Base-by-base conservation (phyloP, 2,329 filamentous ascomycete species). In the Periglandula ipomoeae region DNA sequence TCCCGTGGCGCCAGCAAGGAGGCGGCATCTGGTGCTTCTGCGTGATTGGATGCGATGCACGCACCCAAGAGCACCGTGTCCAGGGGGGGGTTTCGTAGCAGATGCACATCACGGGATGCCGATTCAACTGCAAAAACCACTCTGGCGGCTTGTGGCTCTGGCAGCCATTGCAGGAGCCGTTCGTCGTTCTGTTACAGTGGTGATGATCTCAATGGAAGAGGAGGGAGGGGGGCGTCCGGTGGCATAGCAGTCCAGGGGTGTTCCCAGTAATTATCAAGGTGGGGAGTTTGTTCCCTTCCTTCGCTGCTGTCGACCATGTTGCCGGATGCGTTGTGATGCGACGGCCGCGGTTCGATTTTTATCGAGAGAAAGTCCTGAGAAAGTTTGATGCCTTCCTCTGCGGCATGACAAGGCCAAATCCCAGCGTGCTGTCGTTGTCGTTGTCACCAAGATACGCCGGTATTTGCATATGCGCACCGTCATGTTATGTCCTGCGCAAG, bases 281-380 rank as follows among this genome's bases (percentile, higher is more conserved):
- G 11, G 10, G 26, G 41, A 10, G 27, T 39, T 39, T 39, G 1
- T 13, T 15, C 19, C 30, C 17, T 32, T 17, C n/a, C 30, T 20
- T 37, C 19, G 22, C 15, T 7, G 19, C 7, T 24, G 20, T 19
- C 43, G 20, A 39, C 5, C 44, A 20, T 46, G 34, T 38, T 39
- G 34, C 35, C 34, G 34, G 34, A 46, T 46, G 44, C 19, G 24
- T 46, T 39, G 43, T 20, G 30, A 35, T 34, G 43, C 34, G 44
- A 39, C 44, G 44, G 34, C 44, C 44, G 41, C 41, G 41, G 26
- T 32, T 23, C 17, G 17, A 42, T 34, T 30, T 11, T n/a, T 17
- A 34, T 10, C 34, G 20, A 46, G 24, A 20, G 11, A 45, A n/a
- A 37, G 34, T 15, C 11, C 19, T 26, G n/a, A 9, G 6, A 26